phyloP scores from a whole-genome alignment of 148 eudicot genomes.

The Heliamphora exappendiculata region DNA sequence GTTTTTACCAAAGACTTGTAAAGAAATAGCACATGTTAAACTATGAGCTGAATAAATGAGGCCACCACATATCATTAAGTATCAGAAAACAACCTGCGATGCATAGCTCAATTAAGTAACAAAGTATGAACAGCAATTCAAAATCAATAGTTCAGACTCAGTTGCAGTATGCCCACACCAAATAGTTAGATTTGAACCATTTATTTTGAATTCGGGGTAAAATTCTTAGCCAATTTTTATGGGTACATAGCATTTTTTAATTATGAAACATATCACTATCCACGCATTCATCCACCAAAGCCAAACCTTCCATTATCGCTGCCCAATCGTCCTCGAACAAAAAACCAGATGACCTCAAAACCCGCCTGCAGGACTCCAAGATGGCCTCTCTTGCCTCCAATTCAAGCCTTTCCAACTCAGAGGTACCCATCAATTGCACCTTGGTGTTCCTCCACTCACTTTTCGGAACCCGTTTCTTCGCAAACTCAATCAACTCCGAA shows the following conservation, averaged over 20 bases:
- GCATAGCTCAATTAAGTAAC: too few relatives aligned
- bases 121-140: not conserved
- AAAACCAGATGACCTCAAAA: slow-evolving; percentile 38
- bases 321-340: slow-evolving; percentile 34
- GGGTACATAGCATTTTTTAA: too few relatives aligned
- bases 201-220: too few relatives aligned
- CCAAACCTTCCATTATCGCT: slow-evolving; percentile 29
- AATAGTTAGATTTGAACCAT: too few relatives aligned
- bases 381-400: slow-evolving; percentile 4
- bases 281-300: not conserved
- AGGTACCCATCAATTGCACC: slow-evolving; percentile 28
- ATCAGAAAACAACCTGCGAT: not conserved
- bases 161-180: too few relatives aligned
- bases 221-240: too few relatives aligned
- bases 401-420: not conserved
- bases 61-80: not conserved
- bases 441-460: slow-evolving; percentile 33
- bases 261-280: not conserved
- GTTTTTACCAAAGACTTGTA: not conserved
- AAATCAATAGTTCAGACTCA: not conserved
- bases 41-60: not conserved
- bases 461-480: slow-evolving; percentile 23
- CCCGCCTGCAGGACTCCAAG: slow-evolving; percentile 29
- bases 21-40: not conserved
- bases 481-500: slow-evolving; percentile 31